Base-by-base conservation (phyloP, 192 early-diverging fungal species). In the Coemansia sp. region DNA sequence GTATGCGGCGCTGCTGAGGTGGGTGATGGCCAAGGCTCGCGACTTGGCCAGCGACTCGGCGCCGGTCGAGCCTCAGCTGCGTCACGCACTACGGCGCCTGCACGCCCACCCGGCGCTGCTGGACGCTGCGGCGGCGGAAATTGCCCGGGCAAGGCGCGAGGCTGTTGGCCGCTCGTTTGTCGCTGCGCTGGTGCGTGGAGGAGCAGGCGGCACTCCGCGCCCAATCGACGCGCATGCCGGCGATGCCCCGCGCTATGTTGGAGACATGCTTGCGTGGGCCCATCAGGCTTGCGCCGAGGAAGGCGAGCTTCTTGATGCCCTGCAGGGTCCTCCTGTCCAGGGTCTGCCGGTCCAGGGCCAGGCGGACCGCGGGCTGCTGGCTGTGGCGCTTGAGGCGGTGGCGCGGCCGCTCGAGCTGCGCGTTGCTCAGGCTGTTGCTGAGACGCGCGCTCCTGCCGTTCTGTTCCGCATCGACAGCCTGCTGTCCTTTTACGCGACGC, bases 181-280 rank as follows among this genome's bases (percentile, higher is more conserved):
- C 19, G 35, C 19, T 6, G 78, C 78, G 23, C 66, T 84, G 40
- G 69, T 69, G 6, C 67, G 55, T 1, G 74, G 72, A 17, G 74
- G 73, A 10, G 67, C 62, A 3, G 30, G 57, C 38, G 76, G 69
- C 4, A 50, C 57, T 8, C 70, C 94, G 7, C 78, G 93, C 43
- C 96, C 97, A 0, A 95, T 99, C 65, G 97, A 99, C 72, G 67
- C 96, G 7, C 94, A 97, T 72, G 94, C 96, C 0, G 93, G 90
- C 50, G 97, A 99, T 74, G 91, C 95, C 1, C 76, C 92, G 64
- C 87, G 96, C 37, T 99, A 97, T 70, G 87, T 94, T 37, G 96
- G 96, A 21, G 97, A 97, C 67, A 97, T 99, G 93, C 76, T 97
- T 19, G 97, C 95, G 0, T 99, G 97, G 97, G 72, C 97, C 2